These are phyloP conservation scores for Magnaporthiopsis incrustans DNA, from an alignment of 2,329 filamentous ascomycete species.

Conservation along the genomic window DNA sequence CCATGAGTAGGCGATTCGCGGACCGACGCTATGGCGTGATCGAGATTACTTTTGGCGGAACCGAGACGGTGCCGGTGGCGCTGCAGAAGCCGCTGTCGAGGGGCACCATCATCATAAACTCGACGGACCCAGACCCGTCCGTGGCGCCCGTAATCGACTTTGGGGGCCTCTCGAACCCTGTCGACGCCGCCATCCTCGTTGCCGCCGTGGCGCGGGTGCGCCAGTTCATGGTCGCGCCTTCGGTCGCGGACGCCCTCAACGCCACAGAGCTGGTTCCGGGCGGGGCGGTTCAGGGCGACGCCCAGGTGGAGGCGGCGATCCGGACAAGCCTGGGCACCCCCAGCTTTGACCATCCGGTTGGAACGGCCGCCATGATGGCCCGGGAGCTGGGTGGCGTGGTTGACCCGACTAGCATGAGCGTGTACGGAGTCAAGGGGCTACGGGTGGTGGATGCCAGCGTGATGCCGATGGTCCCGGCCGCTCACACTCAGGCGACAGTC, in stretches of 20 bases:
- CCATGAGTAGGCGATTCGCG: constrained; percentile 1
- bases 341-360: constrained; percentile 5
- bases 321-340: constrained; percentile 5
- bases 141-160: constrained; percentile 9
- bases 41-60: constrained; percentile 9
- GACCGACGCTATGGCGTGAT: constrained; percentile 7
- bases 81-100: constrained; percentile 8
- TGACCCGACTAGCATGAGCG: constrained; percentile 4
- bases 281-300: constrained; percentile 18
- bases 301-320: constrained; percentile 23
- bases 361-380: constrained; percentile 13
- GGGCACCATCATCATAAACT: constrained; percentile 9
- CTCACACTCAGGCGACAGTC: constrained; percentile 12
- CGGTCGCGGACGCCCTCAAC: neutral
- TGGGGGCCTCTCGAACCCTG: constrained; percentile 8
- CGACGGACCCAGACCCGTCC: neutral
- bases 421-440: constrained; percentile 11
- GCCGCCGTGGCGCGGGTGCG: constrained; percentile 4
- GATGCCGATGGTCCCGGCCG: constrained; percentile 10
- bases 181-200: constrained; percentile 8
- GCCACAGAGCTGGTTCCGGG: constrained; percentile 9
- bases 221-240: constrained; percentile 7
- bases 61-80: neutral
- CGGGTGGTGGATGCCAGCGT: constrained; percentile 12
- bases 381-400: constrained; percentile 7